Evolutionary conservation across 345 rosid genomes (phyloP).

Genomic region (Arabis hirsuta): DNA sequence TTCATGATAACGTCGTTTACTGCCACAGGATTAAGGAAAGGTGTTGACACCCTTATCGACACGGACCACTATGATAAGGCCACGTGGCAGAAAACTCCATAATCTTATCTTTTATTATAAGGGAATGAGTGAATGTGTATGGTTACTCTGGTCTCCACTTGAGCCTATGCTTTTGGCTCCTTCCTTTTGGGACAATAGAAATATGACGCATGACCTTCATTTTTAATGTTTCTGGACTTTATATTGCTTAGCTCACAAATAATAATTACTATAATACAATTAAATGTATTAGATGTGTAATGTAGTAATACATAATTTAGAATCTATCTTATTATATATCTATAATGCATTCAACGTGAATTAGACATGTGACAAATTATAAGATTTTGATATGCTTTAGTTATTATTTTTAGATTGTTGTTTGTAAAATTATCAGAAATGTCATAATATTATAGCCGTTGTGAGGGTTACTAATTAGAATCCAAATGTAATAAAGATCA

Average conservation of each 20-base stretch:
- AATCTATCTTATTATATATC: too few species aligned
- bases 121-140: conserved; percentile 35
- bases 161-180: conserved; percentile 33
- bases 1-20: conserved; percentile 47
- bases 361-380: too few species aligned
- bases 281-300: too few species aligned
- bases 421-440: too few species aligned
- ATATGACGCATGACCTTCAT: conserved; percentile 13
- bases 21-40: conserved; percentile 43
- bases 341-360: too few species aligned
- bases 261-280: background rate
- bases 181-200: conserved; percentile 27
- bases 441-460: too few species aligned
- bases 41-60: conserved; percentile 46
- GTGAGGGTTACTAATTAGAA: too few species aligned
- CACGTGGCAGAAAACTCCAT: conserved; percentile 32
- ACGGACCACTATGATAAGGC: conserved; percentile 23
- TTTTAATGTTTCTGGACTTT: conserved; percentile 14
- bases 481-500: too few species aligned
- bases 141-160: conserved; percentile 40
- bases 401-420: too few species aligned
- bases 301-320: too few species aligned
- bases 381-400: too few species aligned
- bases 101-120: conserved; percentile 38
- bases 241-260: background rate